Evolutionary conservation across 2,329 filamentous ascomycete genomes (phyloP).

Genomic region (Aureobasidium pullulans): DNA sequence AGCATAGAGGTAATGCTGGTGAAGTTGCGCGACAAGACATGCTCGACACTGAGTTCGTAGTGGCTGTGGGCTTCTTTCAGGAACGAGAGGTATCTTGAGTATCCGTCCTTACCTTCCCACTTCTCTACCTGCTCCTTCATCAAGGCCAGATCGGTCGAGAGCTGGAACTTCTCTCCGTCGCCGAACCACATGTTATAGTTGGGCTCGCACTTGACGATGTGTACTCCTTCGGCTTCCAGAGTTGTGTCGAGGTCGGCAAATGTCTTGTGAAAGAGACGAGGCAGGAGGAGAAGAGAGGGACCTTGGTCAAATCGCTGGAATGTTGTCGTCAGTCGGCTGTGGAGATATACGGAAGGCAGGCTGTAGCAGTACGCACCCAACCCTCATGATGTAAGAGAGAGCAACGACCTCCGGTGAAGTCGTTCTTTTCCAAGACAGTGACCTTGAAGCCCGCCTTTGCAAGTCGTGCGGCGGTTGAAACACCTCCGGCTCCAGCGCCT

Average conservation of each 20-base stretch:
- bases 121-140: slow-evolving; percentile 67
- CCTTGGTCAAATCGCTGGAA: slow-evolving; percentile 64
- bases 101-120: slow-evolving; percentile 66
- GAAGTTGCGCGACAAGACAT: slow-evolving; percentile 64
- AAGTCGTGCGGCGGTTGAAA: slow-evolving; percentile 63
- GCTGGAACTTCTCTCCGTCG: slow-evolving; percentile 56
- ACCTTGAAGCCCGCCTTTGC: slow-evolving; percentile 63
- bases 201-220: slow-evolving; percentile 63
- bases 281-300: slow-evolving; percentile 64
- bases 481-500: slow-evolving; percentile 65
- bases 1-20: slow-evolving; percentile 51
- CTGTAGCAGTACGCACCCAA: slow-evolving; percentile 27
- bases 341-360: background rate
- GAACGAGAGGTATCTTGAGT: slow-evolving; percentile 60
- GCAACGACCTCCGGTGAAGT: slow-evolving; percentile 64
- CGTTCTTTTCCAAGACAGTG: slow-evolving; percentile 73
- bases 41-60: slow-evolving; percentile 59
- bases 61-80: slow-evolving; percentile 60
- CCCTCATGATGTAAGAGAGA: slow-evolving; percentile 55
- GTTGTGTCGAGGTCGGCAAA: slow-evolving; percentile 63
- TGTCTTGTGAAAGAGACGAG: slow-evolving; percentile 61
- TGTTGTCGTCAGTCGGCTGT: background rate
- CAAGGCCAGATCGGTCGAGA: slow-evolving; percentile 59
- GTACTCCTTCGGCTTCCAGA: slow-evolving; percentile 57
- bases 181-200: slow-evolving; percentile 71